Evolutionary conservation across 345 rosid genomes (phyloP), one percentile per base, ranked within the genome.

Genomic region (Eucalyptus marginata): DNA sequence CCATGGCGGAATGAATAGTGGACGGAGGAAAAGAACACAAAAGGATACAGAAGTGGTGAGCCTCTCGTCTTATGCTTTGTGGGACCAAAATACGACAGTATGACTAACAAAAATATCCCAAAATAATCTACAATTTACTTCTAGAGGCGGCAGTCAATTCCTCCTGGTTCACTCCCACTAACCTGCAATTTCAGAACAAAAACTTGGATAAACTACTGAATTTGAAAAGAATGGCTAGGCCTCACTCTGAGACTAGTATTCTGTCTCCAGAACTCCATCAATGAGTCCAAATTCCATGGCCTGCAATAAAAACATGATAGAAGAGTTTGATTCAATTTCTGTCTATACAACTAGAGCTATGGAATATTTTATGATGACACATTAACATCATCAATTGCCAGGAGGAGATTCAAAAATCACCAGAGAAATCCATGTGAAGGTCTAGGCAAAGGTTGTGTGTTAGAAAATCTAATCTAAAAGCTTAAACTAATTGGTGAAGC

Each of bases 211-310:
- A 85, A 1, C 56, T 14, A 31, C 49, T 36, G 79, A 58, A 62
- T 62, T 3, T 12, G 11, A 58, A 44, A 27, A 87, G 49, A 87
- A 44, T 44, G 22, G 36, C 16, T 51, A 29, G 29, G 49, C 29
- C 44, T 25, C 80, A 27, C n/a, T 27, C 40, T n/a, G 15, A 22
- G 52, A 93, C 92, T 93, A 96, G 89, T 95, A 95, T 56, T 94
- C 96, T 15, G 99, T 97, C 93, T 96, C 99, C 89, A 96, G 87
- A 71, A 96, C 88, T 40, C 97, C 97, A 88, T 97, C 99, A 6
- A 97, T 93, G 66, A 96, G 95, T 43, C 98, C 98, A 44, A 95
- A 96, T 88, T 97, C 98, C 95, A 97, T 93, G 31, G 98, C 97
- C 99, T 97, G 94, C 93, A 89, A 90, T 58, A 54, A 31, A n/a